Conservation (phyloP, 441 rosid species). For the Mallotus repandus region DNA sequence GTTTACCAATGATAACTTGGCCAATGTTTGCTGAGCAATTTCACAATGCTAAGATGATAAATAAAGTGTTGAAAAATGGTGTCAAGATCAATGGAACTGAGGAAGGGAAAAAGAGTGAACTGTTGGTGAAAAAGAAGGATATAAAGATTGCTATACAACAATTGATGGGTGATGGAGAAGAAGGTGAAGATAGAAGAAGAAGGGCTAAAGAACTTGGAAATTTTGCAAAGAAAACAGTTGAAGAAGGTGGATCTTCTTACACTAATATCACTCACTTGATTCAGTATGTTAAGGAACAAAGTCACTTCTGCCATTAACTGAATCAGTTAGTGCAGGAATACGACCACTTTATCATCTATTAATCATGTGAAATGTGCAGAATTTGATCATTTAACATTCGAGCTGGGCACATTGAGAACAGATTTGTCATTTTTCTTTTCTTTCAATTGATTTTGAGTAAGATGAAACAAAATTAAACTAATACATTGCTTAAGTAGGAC, state of each 20-base stretch:
- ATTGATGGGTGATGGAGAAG: conserved; percentile 46
- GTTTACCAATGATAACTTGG: conserved; percentile 76
- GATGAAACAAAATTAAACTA: no score
- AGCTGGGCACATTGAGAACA: no score
- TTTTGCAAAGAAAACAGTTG: conserved; percentile 38
- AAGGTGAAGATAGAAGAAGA: conserved; percentile 30
- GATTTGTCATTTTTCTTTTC: no score
- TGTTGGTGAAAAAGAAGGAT: conserved; percentile 44
- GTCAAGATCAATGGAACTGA: conserved; percentile 50
- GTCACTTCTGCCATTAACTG: no score
- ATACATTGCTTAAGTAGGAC: no score
- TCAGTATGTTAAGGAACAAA: conserved; percentile 30
- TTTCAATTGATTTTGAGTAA: no score
- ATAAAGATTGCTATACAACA: conserved; percentile 39
- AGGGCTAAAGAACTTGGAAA: conserved; percentile 38
- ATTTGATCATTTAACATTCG: no score
- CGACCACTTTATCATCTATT: no score
- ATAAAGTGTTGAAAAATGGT: conserved; percentile 49
- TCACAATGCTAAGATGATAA: conserved; percentile 48
- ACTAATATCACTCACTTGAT: conserved; percentile 36
- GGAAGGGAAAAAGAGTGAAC: conserved; percentile 39
- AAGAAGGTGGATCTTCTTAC: conserved; percentile 46
- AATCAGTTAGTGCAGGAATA: no score
- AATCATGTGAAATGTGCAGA: no score
- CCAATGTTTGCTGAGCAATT: conserved; percentile 70